Conservation (phyloP, 306 rosid genomes). For the Astragalus membranaceus region DNA sequence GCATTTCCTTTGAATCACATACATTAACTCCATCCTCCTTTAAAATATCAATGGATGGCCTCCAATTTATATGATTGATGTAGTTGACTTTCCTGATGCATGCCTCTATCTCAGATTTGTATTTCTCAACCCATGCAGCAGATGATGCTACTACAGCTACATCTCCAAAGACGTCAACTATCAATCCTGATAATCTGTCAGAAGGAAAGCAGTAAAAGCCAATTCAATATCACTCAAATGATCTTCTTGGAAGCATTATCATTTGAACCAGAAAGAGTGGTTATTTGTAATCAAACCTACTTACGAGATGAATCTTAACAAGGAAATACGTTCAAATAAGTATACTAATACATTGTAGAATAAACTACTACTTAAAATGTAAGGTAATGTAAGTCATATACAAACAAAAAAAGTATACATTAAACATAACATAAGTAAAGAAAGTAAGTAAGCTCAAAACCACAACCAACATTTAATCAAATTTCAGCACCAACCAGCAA, state of each 20-base stretch:
- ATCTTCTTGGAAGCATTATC: neutral
- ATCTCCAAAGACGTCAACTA: slow-evolving; percentile 81
- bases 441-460: too few species aligned
- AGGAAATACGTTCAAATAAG: slow-evolving; percentile 14
- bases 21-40: slow-evolving; percentile 79
- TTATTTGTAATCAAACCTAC: neutral
- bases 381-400: too few species aligned
- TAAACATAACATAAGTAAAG: too few species aligned
- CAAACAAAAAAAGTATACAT: too few species aligned
- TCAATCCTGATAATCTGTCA: slow-evolving; percentile 79
- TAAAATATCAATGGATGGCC: slow-evolving; percentile 78
- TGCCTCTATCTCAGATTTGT: slow-evolving; percentile 66
- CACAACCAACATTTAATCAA: too few species aligned
- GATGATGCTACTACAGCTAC: slow-evolving; percentile 89
- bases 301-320: neutral
- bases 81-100: slow-evolving; percentile 37
- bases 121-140: slow-evolving; percentile 98
- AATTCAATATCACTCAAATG: slow-evolving; percentile 17
- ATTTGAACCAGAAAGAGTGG: slow-evolving; percentile 2
- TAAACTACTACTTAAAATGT: too few species aligned
- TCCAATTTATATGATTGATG: slow-evolving; percentile 72
- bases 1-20: slow-evolving; percentile 42
- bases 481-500: too few species aligned
- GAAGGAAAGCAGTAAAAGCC: slow-evolving; percentile 15
- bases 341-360: neutral